Conservation (phyloP, 441 rosid species). For the Bruguiera hainesii region DNA sequence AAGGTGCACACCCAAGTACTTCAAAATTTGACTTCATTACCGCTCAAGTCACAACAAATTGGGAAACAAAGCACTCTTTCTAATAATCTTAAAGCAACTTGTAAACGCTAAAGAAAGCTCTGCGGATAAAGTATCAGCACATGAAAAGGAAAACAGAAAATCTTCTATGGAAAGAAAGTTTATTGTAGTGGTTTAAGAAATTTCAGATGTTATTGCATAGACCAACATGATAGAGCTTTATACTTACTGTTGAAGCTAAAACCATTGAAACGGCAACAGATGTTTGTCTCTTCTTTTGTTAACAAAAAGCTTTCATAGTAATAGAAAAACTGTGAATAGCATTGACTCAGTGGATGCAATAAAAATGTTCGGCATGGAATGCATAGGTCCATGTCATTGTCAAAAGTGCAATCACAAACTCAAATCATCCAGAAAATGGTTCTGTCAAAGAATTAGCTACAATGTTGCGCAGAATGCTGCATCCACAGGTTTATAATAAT, state of each 20-base stretch:
- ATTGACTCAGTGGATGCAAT: no score
- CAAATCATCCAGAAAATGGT: background rate
- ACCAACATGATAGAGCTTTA: background rate
- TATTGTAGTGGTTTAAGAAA: background rate
- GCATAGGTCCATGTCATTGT: no score
- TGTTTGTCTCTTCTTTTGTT: background rate
- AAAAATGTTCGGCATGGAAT: no score
- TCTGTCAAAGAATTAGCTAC: background rate
- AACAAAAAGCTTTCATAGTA: background rate
- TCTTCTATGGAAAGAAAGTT: background rate
- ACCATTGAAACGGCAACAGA: no score
- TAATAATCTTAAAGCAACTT: background rate
- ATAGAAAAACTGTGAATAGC: no score
- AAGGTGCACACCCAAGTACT: background rate
- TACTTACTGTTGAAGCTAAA: no score
- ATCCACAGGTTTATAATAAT: background rate
- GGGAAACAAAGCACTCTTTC: background rate
- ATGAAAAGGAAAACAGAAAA: background rate
- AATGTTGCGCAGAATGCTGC: no score
- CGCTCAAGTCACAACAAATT: background rate
- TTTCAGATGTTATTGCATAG: background rate
- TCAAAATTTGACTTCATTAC: background rate
- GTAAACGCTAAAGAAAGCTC: background rate
- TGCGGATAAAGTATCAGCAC: background rate
- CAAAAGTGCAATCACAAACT: no score